A percentile compares a stretch with the other conserved stretches of the same genome.
phyloP scores from a whole-genome alignment of 2,329 filamentous ascomycete species.

The Exserohilum turcica region DNA sequence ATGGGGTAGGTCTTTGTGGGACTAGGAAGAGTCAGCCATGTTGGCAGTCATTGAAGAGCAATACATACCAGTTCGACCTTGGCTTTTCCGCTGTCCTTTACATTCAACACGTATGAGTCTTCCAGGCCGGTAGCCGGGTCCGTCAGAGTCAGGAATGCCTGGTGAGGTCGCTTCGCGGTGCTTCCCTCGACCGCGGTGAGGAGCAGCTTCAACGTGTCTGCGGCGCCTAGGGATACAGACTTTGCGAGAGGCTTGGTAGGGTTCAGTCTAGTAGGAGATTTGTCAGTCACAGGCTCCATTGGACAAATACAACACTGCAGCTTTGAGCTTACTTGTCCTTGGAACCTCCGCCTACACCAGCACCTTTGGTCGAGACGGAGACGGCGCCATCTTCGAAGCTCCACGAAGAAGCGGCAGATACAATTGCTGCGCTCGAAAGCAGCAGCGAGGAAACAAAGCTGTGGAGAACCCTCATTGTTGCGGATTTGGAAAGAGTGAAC shows the following conservation, averaged over 20 bases:
- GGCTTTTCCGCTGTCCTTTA: constrained; percentile 88
- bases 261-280: constrained; percentile 45
- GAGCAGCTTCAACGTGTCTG: constrained; percentile 79
- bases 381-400: constrained; percentile 74
- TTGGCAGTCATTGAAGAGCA: constrained; percentile 7
- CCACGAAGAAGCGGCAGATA: constrained; percentile 65
- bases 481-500: constrained; percentile 30
- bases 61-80: constrained; percentile 77
- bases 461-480: constrained; percentile 50
- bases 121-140: constrained; percentile 79
- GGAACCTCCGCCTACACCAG: constrained; percentile 55
- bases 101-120: constrained; percentile 79
- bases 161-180: constrained; percentile 83
- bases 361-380: constrained; percentile 65
- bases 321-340: constrained; percentile 67
- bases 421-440: constrained; percentile 48
- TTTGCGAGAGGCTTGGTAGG: constrained; percentile 64
- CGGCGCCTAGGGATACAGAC: constrained; percentile 66
- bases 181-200: constrained; percentile 81
- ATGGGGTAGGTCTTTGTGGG: constrained; percentile 84
- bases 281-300: background rate
- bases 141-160: constrained; percentile 85
- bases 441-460: constrained; percentile 52
- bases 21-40: constrained; percentile 58
- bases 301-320: background rate